These are phyloP conservation scores for Coemansia sp. DNA, from an alignment of 192 early-diverging fungal species.

Conservation along the genomic window DNA sequence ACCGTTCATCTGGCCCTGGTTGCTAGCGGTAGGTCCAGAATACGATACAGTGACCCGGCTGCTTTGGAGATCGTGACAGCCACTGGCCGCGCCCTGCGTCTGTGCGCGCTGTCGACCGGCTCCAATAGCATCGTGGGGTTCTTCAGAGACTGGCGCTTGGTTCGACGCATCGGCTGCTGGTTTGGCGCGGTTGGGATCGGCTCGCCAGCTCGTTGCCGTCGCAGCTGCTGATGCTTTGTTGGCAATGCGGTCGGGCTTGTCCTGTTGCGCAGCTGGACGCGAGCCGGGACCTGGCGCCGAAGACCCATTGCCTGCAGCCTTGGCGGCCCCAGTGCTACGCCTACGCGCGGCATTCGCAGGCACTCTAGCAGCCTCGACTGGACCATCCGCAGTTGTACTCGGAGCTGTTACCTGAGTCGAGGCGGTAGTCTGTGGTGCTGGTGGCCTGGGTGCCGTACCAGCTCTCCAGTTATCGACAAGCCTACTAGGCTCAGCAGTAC, in stretches of 20 bases:
- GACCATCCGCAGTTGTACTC: not conserved
- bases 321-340: constrained; percentile 14
- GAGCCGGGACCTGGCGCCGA: not conserved
- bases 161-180: not conserved
- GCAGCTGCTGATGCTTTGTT: constrained; percentile 14
- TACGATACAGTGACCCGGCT: not conserved
- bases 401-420: not conserved
- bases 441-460: constrained; percentile 1
- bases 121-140: not conserved
- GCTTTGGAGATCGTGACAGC: not conserved
- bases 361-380: not conserved
- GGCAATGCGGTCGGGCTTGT: constrained; percentile 4
- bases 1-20: not conserved
- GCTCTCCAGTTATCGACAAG: constrained; percentile 14
- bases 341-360: not conserved
- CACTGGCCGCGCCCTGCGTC: constrained; percentile 9
- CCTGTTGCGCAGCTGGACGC: not conserved
- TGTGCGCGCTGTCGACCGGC: constrained; percentile 13
- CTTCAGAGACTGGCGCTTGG: not conserved
- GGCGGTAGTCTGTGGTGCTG: not conserved
- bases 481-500: not conserved
- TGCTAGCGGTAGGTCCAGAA: not conserved
- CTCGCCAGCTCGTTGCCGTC: constrained; percentile 26
- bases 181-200: constrained; percentile 20
- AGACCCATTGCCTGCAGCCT: not conserved